These are phyloP conservation scores for Ceratobasidium sp. DNA, from an alignment of 1,284 basidiomycete genomes.

Conservation along the genomic window DNA sequence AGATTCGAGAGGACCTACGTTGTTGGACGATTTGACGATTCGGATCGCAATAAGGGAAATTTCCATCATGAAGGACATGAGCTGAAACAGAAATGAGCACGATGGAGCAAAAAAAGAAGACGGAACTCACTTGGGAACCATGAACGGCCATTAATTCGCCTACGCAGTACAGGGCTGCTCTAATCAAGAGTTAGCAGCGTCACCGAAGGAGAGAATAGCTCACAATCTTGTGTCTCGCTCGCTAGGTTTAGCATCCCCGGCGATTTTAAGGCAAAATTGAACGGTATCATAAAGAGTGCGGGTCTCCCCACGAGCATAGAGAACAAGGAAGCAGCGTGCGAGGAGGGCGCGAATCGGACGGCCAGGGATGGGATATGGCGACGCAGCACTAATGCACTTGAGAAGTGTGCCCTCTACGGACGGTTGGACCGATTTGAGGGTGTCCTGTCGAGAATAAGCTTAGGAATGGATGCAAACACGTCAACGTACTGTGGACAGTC, in stretches of 20 bases:
- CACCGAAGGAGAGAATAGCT: constrained; percentile 53
- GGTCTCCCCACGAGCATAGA: constrained; percentile 89
- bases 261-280: constrained; percentile 81
- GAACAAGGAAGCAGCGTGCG: constrained; percentile 78
- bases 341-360: constrained; percentile 86
- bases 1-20: constrained; percentile 62
- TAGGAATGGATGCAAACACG: constrained; percentile 1
- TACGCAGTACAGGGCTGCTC: constrained; percentile 83
- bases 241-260: constrained; percentile 75
- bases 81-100: constrained; percentile 62
- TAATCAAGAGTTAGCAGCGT: constrained; percentile 54
- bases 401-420: constrained; percentile 73
- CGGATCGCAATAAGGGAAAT: constrained; percentile 76
- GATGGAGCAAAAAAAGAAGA: constrained; percentile 26
- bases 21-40: constrained; percentile 74
- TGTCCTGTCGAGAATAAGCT: constrained; percentile 63
- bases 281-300: constrained; percentile 89
- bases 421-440: constrained; percentile 73
- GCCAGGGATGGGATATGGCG: constrained; percentile 82
- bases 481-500: constrained; percentile 64
- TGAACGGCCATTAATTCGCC: constrained; percentile 89
- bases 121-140: constrained; percentile 78
- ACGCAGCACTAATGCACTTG: constrained; percentile 71
- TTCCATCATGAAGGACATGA: constrained; percentile 96
- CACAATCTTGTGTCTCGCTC: constrained; percentile 80